These are phyloP conservation scores for Aspergillus sojae DNA, from an alignment of 2,329 filamentous ascomycete species.

Conservation along the genomic window DNA sequence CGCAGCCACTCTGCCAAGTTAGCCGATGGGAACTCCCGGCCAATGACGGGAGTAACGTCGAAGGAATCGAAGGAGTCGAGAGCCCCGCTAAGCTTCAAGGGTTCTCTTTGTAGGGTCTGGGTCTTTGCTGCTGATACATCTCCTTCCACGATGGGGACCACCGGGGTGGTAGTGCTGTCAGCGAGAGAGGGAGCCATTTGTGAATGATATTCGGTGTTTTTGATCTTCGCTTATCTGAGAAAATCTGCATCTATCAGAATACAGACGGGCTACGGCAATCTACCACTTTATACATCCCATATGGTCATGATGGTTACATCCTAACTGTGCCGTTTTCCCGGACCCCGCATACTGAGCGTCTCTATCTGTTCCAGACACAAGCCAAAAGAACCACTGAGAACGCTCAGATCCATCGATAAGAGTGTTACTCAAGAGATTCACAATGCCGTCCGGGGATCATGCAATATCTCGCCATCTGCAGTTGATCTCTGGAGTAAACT, in stretches of 20 bases:
- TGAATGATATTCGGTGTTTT: neutral
- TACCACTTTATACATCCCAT: neutral
- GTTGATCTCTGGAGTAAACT: neutral
- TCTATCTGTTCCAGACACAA: neutral
- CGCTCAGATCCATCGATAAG: neutral
- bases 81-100: slow-evolving; percentile 43
- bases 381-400: neutral
- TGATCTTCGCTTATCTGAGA: no score
- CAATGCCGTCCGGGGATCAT: slow-evolving; percentile 16
- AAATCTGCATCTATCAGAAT: neutral
- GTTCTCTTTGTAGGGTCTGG: slow-evolving; percentile 24
- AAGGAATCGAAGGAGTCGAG: slow-evolving; percentile 50
- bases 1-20: slow-evolving; percentile 53
- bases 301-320: neutral
- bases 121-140: slow-evolving; percentile 16
- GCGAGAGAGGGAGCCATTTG: slow-evolving; percentile 26
- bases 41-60: slow-evolving; percentile 56
- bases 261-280: neutral
- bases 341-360: neutral
- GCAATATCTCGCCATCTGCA: slow-evolving; percentile 17
- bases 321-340: neutral
- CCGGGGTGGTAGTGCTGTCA: slow-evolving; percentile 17
- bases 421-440: neutral
- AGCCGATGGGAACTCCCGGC: slow-evolving; percentile 50
- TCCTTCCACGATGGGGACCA: slow-evolving; percentile 21